Evolutionary conservation across 345 rosid genomes (phyloP).

Genomic region (Erucastrum elatum): DNA sequence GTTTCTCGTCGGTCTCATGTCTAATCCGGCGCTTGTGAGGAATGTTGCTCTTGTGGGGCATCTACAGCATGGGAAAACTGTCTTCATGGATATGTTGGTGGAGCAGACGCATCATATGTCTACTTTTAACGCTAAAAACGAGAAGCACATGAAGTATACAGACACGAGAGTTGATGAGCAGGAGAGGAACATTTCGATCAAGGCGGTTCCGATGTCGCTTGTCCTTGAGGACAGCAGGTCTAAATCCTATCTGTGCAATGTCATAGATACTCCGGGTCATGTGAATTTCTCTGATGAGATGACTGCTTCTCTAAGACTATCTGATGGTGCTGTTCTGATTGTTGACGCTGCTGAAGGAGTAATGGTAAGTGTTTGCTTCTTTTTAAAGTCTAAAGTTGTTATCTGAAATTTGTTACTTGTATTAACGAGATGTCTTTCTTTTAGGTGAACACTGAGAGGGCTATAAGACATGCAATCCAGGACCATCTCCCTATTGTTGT

Average conservation of each 20-base stretch:
- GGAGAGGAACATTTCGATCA: conserved; percentile 94
- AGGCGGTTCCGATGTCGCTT: conserved; percentile 94
- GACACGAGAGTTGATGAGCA: conserved; percentile 97
- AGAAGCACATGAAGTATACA: conserved; percentile 91
- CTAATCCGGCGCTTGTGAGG: conserved; percentile 81
- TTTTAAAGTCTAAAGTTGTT: not conserved
- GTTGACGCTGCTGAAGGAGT: conserved; percentile 99
- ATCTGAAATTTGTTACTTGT: not conserved
- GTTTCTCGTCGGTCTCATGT: conserved; percentile 94
- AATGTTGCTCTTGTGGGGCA: conserved; percentile 98
- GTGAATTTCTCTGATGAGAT: conserved; percentile 47
- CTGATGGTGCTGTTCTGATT: conserved; percentile 93
- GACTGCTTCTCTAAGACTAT: conserved; percentile 55
- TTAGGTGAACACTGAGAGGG: conserved; percentile 96
- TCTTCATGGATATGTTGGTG: conserved; percentile 97
- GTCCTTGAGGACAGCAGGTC: conserved; percentile 95
- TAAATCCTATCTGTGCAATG: conserved; percentile 86
- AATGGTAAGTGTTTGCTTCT: conserved; percentile 33
- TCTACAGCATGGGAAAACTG: conserved; percentile 88
- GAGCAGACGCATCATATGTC: conserved; percentile 96
- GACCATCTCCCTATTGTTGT: conserved; percentile 91
- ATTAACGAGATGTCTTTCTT: not conserved
- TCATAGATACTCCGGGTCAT: conserved; percentile 98
- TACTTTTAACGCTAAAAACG: conserved; percentile 75
- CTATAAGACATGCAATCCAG: conserved; percentile 96